phyloP scores from a whole-genome alignment of 164 flowering plant genomes.

The Macadamia integrifolia region DNA sequence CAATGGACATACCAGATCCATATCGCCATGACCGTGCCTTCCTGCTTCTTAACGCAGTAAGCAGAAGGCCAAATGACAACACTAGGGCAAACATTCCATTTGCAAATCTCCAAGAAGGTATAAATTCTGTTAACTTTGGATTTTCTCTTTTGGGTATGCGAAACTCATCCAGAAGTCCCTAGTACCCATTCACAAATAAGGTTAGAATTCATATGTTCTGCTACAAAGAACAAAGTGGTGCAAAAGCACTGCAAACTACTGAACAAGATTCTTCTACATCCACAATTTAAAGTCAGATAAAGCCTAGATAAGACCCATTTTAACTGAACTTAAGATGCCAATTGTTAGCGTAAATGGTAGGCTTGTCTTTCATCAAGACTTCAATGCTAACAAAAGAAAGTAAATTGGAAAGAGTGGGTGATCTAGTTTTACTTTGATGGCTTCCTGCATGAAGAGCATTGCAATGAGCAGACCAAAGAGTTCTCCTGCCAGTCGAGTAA shows the following conservation, averaged over 20 bases:
- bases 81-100: conserved; percentile 99
- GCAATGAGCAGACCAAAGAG: conserved; percentile 87
- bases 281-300: not conserved
- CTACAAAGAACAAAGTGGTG: not conserved
- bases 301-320: not conserved
- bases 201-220: not conserved
- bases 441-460: conserved; percentile 94
- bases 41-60: conserved; percentile 79
- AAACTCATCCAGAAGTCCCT: conserved; percentile 93
- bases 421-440: conserved; percentile 53
- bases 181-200: not conserved
- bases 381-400: not conserved
- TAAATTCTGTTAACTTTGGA: conserved; percentile 34
- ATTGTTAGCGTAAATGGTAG: not conserved
- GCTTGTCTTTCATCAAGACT: not conserved
- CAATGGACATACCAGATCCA: conserved; percentile 53
- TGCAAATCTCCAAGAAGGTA: conserved; percentile 91
- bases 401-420: not conserved
- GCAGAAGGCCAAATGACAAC: conserved; percentile 85
- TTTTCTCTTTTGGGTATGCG: conserved; percentile 64
- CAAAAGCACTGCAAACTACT: not conserved
- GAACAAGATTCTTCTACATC: not conserved
- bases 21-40: conserved; percentile 98
- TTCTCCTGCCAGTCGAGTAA: conserved; percentile 90
- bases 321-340: not conserved